Evolutionary conservation across 2,329 filamentous ascomycete genomes (phyloP), one percentile per base, ranked within the genome.

Genomic region (Colletotrichum gigasporum): DNA sequence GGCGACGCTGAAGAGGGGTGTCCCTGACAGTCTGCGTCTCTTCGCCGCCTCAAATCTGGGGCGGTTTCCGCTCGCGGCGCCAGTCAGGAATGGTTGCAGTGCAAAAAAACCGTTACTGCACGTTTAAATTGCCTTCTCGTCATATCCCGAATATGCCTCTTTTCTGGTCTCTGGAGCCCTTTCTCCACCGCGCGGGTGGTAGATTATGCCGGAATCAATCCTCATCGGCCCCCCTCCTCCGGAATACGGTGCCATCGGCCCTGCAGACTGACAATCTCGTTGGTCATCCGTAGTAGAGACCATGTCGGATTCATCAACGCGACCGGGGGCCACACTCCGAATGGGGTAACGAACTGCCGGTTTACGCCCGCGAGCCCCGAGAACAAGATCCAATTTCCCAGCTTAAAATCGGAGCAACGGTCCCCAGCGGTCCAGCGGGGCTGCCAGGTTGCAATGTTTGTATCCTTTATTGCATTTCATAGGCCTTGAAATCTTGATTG

Each of bases 41-140:
- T 24, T 63, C 24, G 50, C 18, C 11, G 51, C 26, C n/a, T n/a
- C n/a, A 32, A 18, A 37, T 56, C 58, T 18, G 24, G 41, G 26
- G 16, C 35, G 47, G n/a, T 22, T 24, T 52, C 26, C 41, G 28
- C 22, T 42, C 24, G 39, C 54, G 20, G 22, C 44, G 32, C 45
- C 37, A 47, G 30, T 34, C 47, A 20, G 39, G 16, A 34, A 51
- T 30, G 22, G 37, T 45, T 52, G 60, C 55, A 52, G 28, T 24
- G 54, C 45, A 11, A 41, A 18, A 32, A 16, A 37, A 16, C 18
- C 47, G 37, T 39, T 39, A 45, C 45, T 39, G 53, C 54, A 52
- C 32, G 30, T 58, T 47, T 59, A 52, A 59, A 52, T 59, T 63
- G 54, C 37, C 60, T 47, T 59, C 60, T 45, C 32, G 37, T 59